Evolutionary conservation across 2,329 filamentous ascomycete species (phyloP).

Genomic region (Trichoderma gracile): DNA sequence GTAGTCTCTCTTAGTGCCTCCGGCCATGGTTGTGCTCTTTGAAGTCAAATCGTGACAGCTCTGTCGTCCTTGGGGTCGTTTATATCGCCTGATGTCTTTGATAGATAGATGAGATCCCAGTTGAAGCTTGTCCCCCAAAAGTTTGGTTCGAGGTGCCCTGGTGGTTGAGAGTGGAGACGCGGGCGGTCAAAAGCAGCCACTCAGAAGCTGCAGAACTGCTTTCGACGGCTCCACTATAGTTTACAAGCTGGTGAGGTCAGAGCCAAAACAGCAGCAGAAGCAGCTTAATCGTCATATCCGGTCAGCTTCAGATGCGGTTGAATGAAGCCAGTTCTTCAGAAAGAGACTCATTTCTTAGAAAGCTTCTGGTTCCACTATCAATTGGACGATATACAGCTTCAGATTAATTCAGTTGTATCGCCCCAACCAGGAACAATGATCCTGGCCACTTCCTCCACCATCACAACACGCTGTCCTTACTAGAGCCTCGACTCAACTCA

Average conservation of each 20-base stretch:
- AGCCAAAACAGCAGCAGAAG: background rate
- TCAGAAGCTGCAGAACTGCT: background rate
- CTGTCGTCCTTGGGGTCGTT: background rate
- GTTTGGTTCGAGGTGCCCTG: background rate
- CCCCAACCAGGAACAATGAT: slow-evolving; percentile 1
- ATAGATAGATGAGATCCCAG: background rate
- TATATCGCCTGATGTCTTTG: too few relatives aligned
- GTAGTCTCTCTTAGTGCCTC: slow-evolving; percentile 55
- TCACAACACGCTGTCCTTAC: slow-evolving; percentile 22
- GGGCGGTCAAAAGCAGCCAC: background rate
- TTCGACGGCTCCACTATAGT: background rate
- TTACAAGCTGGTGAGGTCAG: slow-evolving; percentile 11
- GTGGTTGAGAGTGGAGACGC: slow-evolving; percentile 21
- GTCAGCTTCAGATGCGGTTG: too few relatives aligned
- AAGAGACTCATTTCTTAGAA: background rate
- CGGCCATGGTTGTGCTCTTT: slow-evolving; percentile 35
- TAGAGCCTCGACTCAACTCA: slow-evolving; percentile 6
- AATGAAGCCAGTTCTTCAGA: too few relatives aligned
- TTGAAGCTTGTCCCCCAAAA: background rate
- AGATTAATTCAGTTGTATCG: background rate
- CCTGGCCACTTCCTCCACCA: background rate
- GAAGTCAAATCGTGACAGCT: background rate
- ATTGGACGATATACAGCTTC: too few relatives aligned
- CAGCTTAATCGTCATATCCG: too few relatives aligned
- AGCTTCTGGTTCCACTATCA: too few relatives aligned